These are phyloP conservation scores for Fusarium sp. DNA, from an alignment of 2,329 filamentous ascomycete species.

Conservation along the genomic window DNA sequence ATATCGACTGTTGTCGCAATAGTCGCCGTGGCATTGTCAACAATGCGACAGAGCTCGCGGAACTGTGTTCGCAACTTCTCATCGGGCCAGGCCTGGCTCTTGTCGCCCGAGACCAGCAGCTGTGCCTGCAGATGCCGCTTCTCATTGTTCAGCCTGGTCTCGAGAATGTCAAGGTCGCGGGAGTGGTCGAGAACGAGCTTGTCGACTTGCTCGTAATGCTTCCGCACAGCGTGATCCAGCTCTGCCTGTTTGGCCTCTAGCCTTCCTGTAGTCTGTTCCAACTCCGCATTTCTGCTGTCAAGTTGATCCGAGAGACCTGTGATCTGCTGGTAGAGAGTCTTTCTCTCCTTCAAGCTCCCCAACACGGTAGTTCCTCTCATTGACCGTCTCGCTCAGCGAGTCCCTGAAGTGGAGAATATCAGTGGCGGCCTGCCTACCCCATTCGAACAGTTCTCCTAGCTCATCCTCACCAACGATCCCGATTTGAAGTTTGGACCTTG, in stretches of 20 bases:
- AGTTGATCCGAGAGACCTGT: neutral
- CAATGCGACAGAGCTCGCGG: neutral
- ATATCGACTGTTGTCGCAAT: neutral
- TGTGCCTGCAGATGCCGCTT: neutral
- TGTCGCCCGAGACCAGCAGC: neutral
- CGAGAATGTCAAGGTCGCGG: neutral
- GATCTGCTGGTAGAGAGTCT: neutral
- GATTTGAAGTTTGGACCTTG: neutral
- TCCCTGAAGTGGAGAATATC: neutral
- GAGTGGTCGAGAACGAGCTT: neutral
- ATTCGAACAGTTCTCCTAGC: neutral
- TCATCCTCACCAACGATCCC: neutral
- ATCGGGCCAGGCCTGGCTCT: slow-evolving; percentile 1
- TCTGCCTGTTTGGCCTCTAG: neutral
- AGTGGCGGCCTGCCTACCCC: neutral
- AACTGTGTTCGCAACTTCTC: slow-evolving; percentile 1
- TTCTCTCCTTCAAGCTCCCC: neutral
- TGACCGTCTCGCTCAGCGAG: neutral
- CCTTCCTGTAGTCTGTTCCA: neutral
- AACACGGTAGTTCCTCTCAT: neutral
- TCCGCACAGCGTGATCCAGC: neutral
- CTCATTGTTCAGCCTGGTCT: neutral
- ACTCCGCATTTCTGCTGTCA: neutral
- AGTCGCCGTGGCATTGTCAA: neutral
- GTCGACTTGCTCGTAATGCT: neutral